Evolutionary conservation across 768 basidiomycete genomes (phyloP), one percentile per base, ranked within the genome.

Genomic region (Kwoniella bestiolae): DNA sequence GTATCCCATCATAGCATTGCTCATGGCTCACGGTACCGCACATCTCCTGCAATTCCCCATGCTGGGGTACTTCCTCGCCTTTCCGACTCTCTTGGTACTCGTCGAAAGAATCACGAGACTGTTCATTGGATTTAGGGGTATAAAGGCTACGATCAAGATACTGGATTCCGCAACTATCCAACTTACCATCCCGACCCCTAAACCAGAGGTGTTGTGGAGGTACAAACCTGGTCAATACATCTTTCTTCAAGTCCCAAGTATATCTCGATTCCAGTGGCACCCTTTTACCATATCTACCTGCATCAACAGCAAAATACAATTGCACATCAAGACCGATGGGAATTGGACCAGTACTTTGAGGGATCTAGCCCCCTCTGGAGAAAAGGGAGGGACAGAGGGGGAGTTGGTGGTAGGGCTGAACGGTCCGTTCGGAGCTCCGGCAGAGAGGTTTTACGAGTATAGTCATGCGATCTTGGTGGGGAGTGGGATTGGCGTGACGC

Each of bases 271-370:
- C 7, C 63, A 68, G 47, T 68, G 66, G 66, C 70, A 71, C 34
- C 70, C 70, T 4, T 71, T 71, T 60, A 71, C 70, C 23, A 41
- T 71, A 12, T 65, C 63, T 7, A 63, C 45, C 3, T 71, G 70
- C 31, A 46, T 56, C 35, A 63, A 53, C 35, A 34, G 45, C 28
- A 34, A 65, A 18, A 7, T 71, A 2, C 38, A 59, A 14, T 35
- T 71, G 26, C 70, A 71, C 44, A 68, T 71, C 67, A 71, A 71
- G 64, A 68, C 60, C 14, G 70, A 71, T 32, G 70, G 70, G 32
- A 61, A 68, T 45, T 71, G 70, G 70, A 71, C 70, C 8, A 34
- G 29, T 11, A 38, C 31, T 14, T 26, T 71, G 5, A 46, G 66
- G 32, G 63, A 25, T 14, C 35, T 71, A 8, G 65, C 38, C 5